Evolutionary conservation across 768 basidiomycete genomes (phyloP).

Genomic region (Calocybe gangraenosa): DNA sequence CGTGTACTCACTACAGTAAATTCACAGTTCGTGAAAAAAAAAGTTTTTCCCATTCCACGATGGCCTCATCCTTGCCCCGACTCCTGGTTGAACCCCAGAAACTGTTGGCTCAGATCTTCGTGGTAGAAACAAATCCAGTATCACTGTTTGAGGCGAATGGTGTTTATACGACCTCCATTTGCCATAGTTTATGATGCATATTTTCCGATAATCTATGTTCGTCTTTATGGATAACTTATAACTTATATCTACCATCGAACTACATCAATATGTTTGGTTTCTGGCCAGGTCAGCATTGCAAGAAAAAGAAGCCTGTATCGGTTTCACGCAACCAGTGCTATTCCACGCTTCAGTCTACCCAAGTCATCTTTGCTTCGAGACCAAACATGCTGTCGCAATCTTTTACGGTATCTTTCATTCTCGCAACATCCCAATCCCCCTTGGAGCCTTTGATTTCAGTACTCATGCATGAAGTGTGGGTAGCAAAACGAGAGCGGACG

Average conservation of each 20-base stretch:
- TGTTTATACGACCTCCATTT: slow-evolving; percentile 45
- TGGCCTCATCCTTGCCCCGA: background rate
- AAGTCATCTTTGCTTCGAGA: background rate
- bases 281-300: no score
- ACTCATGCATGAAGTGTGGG: background rate
- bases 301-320: no score
- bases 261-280: no score
- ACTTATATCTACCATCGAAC: no score
- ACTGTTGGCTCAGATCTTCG: slow-evolving; percentile 7
- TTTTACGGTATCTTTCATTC: slow-evolving; percentile 52
- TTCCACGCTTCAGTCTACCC: no score
- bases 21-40: no score
- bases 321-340: no score
- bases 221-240: no score
- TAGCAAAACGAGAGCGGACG: slow-evolving; percentile 22
- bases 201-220: no score
- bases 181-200: slow-evolving; percentile 56
- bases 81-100: slow-evolving; percentile 6
- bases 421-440: slow-evolving; percentile 47
- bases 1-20: no score
- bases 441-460: slow-evolving; percentile 15
- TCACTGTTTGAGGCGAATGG: slow-evolving; percentile 77
- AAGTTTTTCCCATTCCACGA: background rate
- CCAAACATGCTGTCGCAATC: slow-evolving; percentile 33
- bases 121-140: slow-evolving; percentile 28